phyloP scores from a whole-genome alignment of 2,329 filamentous ascomycete genomes.

The Seiridium cupressi region DNA sequence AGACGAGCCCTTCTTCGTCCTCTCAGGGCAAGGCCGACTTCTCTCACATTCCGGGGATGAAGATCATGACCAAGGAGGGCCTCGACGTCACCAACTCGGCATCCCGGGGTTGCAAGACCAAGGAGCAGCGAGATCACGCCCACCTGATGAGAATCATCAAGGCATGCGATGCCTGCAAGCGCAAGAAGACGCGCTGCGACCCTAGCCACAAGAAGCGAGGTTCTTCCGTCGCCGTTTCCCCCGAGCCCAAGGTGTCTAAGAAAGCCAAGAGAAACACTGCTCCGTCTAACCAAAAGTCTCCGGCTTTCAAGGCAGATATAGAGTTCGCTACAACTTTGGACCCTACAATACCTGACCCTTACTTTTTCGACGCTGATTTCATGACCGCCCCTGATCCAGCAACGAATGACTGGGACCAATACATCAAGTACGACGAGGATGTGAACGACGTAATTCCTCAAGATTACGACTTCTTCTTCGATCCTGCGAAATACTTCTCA shows the following conservation, averaged over 20 bases:
- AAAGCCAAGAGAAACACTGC: slow-evolving; percentile 34
- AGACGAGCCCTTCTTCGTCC: slow-evolving; percentile 16
- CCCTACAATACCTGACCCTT: slow-evolving; percentile 11
- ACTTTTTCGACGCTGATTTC: slow-evolving; percentile 17
- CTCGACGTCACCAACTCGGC: slow-evolving; percentile 61
- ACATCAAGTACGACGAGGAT: slow-evolving; percentile 42
- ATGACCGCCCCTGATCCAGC: slow-evolving; percentile 16
- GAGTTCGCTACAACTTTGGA: slow-evolving; percentile 14
- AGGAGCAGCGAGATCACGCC: slow-evolving; percentile 66
- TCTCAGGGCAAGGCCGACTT: slow-evolving; percentile 37
- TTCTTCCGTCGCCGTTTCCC: slow-evolving; percentile 30
- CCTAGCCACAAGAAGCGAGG: slow-evolving; percentile 55
- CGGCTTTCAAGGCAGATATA: slow-evolving; percentile 8
- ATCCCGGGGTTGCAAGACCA: slow-evolving; percentile 62
- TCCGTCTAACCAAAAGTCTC: slow-evolving; percentile 16
- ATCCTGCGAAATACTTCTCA: slow-evolving; percentile 40
- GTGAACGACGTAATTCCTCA: slow-evolving; percentile 24
- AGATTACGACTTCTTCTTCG: slow-evolving; percentile 45
- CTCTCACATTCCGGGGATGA: slow-evolving; percentile 59
- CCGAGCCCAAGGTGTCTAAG: slow-evolving; percentile 34
- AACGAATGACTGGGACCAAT: slow-evolving; percentile 42
- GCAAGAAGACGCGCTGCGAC: slow-evolving; percentile 64
- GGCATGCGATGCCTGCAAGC: slow-evolving; percentile 61
- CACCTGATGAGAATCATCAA: slow-evolving; percentile 67
- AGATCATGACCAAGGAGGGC: slow-evolving; percentile 64